Evolutionary conservation across 169 alveolate genomes (phyloP).

Genomic region (Eimeria tenella): DNA sequence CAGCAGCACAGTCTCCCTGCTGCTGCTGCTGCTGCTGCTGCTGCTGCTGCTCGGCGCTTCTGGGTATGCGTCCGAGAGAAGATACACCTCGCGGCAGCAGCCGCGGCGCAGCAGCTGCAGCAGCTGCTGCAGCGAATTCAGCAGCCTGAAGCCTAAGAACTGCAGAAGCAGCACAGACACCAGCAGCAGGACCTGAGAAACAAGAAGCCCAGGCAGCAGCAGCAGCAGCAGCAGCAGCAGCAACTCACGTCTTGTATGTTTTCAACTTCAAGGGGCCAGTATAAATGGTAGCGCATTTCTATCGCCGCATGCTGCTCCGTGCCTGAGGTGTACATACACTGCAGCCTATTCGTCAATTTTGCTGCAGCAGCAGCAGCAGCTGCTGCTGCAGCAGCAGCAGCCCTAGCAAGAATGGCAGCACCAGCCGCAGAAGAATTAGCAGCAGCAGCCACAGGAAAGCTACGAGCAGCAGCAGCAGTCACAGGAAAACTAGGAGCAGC

Average conservation of each 20-base stretch:
- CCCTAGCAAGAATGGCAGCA: neutral
- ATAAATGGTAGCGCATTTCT: neutral
- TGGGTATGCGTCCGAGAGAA: neutral
- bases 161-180: conserved; percentile 29
- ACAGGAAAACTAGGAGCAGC: neutral
- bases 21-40: neutral
- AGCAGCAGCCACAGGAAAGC: neutral
- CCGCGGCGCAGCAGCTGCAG: conserved; percentile 53
- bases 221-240: conserved; percentile 49
- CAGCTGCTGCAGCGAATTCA: conserved; percentile 62
- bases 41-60: neutral
- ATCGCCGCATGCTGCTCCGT: conserved; percentile 45
- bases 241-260: neutral
- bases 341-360: neutral
- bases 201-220: conserved; percentile 30
- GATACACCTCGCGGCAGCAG: conserved; percentile 43
- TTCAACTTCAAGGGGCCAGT: conserved; percentile 5
- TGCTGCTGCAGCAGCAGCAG: neutral
- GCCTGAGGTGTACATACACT: neutral
- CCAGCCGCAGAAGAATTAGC: neutral
- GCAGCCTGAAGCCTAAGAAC: neutral
- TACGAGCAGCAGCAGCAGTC: neutral
- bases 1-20: neutral
- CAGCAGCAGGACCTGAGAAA: neutral
- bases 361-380: conserved; percentile 4